Evolutionary conservation across 805 yeast species (phyloP), one percentile per base, ranked within the genome.

Genomic region (Zygoascus tannicola): DNA sequence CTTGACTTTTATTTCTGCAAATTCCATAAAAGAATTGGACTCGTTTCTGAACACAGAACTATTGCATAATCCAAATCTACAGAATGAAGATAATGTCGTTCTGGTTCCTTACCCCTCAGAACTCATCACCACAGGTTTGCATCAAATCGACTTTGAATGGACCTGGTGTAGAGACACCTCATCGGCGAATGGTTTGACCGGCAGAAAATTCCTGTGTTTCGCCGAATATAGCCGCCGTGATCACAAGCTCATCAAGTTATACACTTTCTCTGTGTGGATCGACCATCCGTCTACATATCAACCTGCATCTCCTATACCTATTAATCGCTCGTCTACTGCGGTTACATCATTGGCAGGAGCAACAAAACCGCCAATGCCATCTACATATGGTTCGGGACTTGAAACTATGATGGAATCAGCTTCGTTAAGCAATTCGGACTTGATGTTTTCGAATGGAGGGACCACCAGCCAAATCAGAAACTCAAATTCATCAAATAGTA

Each of bases 161-260:
- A 33, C 43, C 15, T 40, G 35, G 32, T 14, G 14, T 4, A 22
- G 14, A 12, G 44, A 38, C 12, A 22, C 43, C 14, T 23, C 43
- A 41, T 5, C 39, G 33, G 19, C 46, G 44, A 19, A 26, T 20
- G 42, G 49, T 23, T 33, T 19, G 32, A 10, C 40, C 32, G 50
- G 53, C 23, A 33, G 57, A 58, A 61, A 23, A 44, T 53, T 57
- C n/a, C 57, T 63, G 40, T 61, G 69, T 19, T 68, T 67, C 46
- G 69, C 67, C 23, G 68, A 66, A 45, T 66, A 67, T 49, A 60
- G 52, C 44, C 57, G 57, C 40, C 55, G 56, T 22, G 56, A 55
- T 4, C 66, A 65, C 44, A 47, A 48, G 5, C 52, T 65, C 21
- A 47, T 51, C 10, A 54, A 53, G n/a, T 54, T 66, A 18, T 59